Base-by-base conservation (phyloP, 495 filamentous ascomycete species). In the Chaetomium cochliodes region DNA sequence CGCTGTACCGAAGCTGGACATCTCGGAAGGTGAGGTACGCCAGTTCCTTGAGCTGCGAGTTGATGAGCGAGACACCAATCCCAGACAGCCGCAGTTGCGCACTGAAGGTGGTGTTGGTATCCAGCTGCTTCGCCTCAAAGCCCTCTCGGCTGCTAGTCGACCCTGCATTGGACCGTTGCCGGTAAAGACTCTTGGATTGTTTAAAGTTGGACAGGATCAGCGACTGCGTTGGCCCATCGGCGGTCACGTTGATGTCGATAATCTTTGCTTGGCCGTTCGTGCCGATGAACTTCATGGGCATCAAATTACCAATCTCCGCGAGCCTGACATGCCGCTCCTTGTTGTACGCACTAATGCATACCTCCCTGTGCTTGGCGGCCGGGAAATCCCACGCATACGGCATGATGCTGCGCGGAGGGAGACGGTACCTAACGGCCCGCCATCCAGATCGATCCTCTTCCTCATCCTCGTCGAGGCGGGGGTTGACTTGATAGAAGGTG, bases 351-450 rank as follows among this genome's bases (percentile, higher is more conserved):
- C 78, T 87, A 72, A 98, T 82, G 50, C 96, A 85, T 41, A 98
- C 84, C 72, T 96, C 93, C 74, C 94, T 96, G 76, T 89, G 89
- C 77, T 96, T 97, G n/a, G 92, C 91, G 6, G 94, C 92, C 2
- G 94, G 94, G 78, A 94, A 98, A 73, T 98, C 96, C 94, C 94
- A 98, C 33, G 94, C 93, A 73, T 98, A 98, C 5, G 96, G 93
- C 94, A 98, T 98, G 76, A 98, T 96, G 74, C 93, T 97, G 39
- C 96, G 84, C 8, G 92, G 87, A 4, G 94, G 94, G 16, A 98
- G 84, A n/a, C 93, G 90, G 73, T 98, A 98, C 46, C 91, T 81
- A 66, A 98, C 90, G 13, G 91, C 92, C 60, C 90, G 86, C 90
- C 93, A 98, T 7, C 91, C 89, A 56, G 88, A 90, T 47, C 84